Percentiles rank a stretch among this genome's conserved stretches.
Evolutionary conservation across 2,329 filamentous ascomycete genomes (phyloP).

Genomic region (Calonectria hawksworthii): DNA sequence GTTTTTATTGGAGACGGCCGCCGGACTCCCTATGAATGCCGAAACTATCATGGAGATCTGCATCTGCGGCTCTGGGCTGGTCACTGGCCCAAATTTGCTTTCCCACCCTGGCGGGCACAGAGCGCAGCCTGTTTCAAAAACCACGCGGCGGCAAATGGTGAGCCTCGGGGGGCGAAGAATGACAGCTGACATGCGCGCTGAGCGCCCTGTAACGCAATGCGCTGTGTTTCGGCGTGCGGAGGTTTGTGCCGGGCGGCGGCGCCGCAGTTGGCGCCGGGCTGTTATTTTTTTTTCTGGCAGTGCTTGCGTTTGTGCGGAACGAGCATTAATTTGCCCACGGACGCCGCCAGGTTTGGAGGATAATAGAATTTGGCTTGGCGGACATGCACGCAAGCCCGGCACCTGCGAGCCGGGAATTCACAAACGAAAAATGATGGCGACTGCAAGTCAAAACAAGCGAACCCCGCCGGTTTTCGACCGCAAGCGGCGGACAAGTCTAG

Average conservation of each 20-base stretch:
- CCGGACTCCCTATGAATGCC: conserved; percentile 19
- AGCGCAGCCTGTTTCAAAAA: conserved; percentile 3
- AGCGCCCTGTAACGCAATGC: conserved; percentile 5
- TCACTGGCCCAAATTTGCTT: background rate
- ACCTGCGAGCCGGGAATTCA: background rate
- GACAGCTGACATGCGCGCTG: conserved; percentile 1
- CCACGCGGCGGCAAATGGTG: background rate
- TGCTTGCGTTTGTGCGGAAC: background rate
- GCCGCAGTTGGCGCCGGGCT: background rate
- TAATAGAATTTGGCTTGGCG: background rate
- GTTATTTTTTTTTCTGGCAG: background rate
- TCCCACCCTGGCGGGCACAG: background rate
- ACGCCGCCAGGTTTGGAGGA: background rate
- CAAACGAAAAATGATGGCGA: background rate
- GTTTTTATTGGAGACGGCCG: conserved; percentile 1
- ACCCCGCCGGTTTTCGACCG: conserved; percentile 21
- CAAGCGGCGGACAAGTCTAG: background rate
- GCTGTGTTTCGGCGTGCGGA: background rate
- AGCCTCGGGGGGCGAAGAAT: background rate
- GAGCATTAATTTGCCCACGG: background rate
- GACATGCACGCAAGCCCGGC: background rate
- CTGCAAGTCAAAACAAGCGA: background rate
- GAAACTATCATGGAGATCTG: conserved; percentile 11
- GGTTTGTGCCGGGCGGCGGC: background rate
- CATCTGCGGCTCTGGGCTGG: conserved; percentile 19